Conservation (phyloP, 345 rosid species). For the Noccaea bulbosa region DNA sequence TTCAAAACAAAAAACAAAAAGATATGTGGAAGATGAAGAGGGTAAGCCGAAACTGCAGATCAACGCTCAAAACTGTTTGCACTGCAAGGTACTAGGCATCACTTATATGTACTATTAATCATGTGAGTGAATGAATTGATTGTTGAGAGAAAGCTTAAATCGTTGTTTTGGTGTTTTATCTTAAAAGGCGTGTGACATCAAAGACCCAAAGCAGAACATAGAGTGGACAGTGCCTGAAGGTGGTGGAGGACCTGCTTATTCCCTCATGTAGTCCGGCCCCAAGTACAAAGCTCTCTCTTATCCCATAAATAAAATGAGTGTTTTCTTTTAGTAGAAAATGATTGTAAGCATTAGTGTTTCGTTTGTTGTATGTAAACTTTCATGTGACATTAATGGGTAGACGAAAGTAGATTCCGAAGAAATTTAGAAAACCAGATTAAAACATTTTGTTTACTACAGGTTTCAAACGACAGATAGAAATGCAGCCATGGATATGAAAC, state of each 20-base stretch:
- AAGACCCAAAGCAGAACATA: slow-evolving; percentile 93
- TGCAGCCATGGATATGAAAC: too few relatives aligned
- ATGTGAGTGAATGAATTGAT: not conserved
- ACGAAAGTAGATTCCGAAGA: not conserved
- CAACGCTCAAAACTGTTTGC: slow-evolving; percentile 92
- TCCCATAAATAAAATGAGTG: slow-evolving; percentile 22
- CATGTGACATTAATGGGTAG: not conserved
- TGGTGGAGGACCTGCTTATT: slow-evolving; percentile 94
- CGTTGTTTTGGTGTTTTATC: not conserved
- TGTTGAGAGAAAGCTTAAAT: not conserved
- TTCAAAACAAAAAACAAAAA: slow-evolving; percentile 34
- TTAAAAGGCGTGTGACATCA: slow-evolving; percentile 74
- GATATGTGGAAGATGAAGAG: slow-evolving; percentile 77
- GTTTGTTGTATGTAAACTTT: slow-evolving; percentile 7
- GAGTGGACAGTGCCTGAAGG: slow-evolving; percentile 98
- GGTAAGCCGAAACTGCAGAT: slow-evolving; percentile 77
- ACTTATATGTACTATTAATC: not conserved
- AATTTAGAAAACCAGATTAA: not conserved
- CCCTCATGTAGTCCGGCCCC: slow-evolving; percentile 59
- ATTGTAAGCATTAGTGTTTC: not conserved
- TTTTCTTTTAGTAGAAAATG: not conserved
- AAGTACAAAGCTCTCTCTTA: not conserved
- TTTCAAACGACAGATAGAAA: too few relatives aligned
- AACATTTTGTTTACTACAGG: too few relatives aligned
- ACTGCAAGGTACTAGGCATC: slow-evolving; percentile 74